Percentiles rank a stretch among this genome's conserved stretches.
These are phyloP conservation scores for Fusarium anthophilum DNA, from an alignment of 2,329 filamentous ascomycete species.

Conservation along the genomic window DNA sequence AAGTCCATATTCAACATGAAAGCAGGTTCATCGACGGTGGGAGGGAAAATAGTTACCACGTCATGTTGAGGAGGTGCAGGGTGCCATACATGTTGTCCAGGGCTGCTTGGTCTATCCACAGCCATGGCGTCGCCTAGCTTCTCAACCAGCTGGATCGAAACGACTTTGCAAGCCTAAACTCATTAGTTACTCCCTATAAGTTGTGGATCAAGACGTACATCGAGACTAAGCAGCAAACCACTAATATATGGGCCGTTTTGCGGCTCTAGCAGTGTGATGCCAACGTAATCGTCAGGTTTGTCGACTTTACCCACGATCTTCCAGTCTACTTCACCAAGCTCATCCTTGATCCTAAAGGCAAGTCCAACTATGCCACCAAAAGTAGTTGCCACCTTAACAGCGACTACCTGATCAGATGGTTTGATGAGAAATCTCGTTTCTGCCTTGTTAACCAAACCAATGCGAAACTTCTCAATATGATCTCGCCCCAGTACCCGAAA, in stretches of 20 bases:
- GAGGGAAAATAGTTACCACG: background rate
- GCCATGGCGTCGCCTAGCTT: fast-evolving
- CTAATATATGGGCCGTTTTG: background rate
- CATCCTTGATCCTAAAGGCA: background rate
- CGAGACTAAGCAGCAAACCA: background rate
- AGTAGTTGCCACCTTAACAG: background rate
- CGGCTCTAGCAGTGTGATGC: background rate
- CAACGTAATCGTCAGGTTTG: background rate
- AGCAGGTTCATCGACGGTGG: background rate
- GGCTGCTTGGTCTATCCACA: fast-evolving
- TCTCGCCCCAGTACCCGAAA: background rate
- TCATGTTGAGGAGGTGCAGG: background rate
- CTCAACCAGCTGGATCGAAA: background rate
- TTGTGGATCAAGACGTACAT: background rate
- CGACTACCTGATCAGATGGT: background rate
- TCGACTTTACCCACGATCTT: background rate
- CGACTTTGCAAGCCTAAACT: slow-evolving; percentile 1
- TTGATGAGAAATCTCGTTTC: background rate
- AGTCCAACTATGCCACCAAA: background rate
- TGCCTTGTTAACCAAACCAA: background rate
- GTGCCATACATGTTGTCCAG: background rate
- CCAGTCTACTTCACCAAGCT: fast-evolving
- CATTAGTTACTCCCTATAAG: background rate
- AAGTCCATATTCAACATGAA: slow-evolving; percentile 16
- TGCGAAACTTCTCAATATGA: background rate